Evolutionary conservation across 768 basidiomycete genomes (phyloP).

Genomic region (Mycena vulgaris): DNA sequence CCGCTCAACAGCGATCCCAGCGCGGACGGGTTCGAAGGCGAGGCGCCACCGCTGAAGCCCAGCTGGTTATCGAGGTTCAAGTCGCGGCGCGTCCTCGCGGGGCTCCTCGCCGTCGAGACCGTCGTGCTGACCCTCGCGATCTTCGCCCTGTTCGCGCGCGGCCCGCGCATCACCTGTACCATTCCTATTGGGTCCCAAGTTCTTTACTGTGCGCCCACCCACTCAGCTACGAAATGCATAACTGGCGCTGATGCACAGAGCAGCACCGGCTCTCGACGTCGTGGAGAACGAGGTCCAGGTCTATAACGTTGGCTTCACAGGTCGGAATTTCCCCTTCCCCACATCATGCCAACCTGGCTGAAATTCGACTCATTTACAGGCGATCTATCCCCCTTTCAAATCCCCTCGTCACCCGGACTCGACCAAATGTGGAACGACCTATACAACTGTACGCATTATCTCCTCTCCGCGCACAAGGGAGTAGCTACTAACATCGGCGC

Average conservation of each 20-base stretch:
- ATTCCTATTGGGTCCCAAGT: constrained; percentile 1
- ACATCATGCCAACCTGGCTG: not conserved
- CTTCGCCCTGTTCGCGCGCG: not conserved
- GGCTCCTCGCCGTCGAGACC: constrained; percentile 17
- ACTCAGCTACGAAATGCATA: not conserved
- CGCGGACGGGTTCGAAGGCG: not conserved
- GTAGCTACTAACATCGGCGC: not conserved
- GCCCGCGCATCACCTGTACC: constrained; percentile 3
- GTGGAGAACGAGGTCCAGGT: constrained; percentile 29
- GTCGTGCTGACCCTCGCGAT: constrained; percentile 6
- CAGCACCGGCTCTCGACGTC: constrained; percentile 30
- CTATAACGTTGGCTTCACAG: constrained; percentile 24
- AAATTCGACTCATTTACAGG: not conserved
- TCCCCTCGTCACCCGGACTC: constrained; percentile 6
- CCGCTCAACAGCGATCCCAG: constrained; percentile 9
- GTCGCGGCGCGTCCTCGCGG: not conserved
- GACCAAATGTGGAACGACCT: constrained; percentile 29
- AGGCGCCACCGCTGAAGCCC: not conserved
- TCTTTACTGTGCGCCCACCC: constrained; percentile 16
- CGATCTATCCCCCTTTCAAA: constrained; percentile 32
- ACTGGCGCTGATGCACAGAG: not conserved
- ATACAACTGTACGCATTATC: constrained; percentile 21
- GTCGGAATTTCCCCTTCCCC: not conserved
- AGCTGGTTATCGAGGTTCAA: not conserved
- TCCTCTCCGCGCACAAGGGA: not conserved